Conservation (phyloP, 176 grass and related monocot genomes). For the Tuctoria greenei region DNA sequence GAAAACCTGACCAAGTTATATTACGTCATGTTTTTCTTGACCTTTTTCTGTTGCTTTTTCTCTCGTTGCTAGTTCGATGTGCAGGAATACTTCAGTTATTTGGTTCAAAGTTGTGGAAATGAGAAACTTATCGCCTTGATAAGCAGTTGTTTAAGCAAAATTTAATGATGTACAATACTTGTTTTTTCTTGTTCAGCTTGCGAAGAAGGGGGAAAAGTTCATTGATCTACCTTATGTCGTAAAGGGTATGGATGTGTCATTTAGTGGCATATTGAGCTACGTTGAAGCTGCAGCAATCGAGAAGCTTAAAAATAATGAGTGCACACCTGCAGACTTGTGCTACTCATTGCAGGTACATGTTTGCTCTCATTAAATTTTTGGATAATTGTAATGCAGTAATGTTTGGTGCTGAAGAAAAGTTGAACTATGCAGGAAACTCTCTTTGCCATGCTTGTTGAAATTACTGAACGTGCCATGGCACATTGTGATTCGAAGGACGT, state of each 20-base stretch:
- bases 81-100: constrained; percentile 2
- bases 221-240: constrained; percentile 91
- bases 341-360: constrained; percentile 90
- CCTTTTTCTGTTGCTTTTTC: no score
- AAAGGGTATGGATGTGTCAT: constrained; percentile 99
- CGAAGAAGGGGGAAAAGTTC: constrained; percentile 96
- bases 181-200: constrained; percentile 56
- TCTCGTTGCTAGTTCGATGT: not conserved
- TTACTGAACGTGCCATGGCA: constrained; percentile 94
- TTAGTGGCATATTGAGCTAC: constrained; percentile 96
- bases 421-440: constrained; percentile 72
- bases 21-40: no score
- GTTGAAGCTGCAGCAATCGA: constrained; percentile 89
- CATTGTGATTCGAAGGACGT: constrained; percentile 86
- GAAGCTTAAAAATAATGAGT: constrained; percentile 93
- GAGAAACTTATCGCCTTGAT: not conserved
- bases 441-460: constrained; percentile 98
- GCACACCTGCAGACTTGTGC: constrained; percentile 86
- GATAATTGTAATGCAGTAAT: constrained; percentile 1
- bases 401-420: not conserved
- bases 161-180: constrained; percentile 15
- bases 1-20: no score
- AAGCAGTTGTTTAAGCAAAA: not conserved
- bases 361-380: not conserved
- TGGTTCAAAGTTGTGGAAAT: not conserved